Percentiles rank a stretch among this genome's conserved stretches.
These are phyloP conservation scores for Hypoxylon sp. DNA, from an alignment of 2,329 filamentous ascomycete genomes.

Conservation along the genomic window DNA sequence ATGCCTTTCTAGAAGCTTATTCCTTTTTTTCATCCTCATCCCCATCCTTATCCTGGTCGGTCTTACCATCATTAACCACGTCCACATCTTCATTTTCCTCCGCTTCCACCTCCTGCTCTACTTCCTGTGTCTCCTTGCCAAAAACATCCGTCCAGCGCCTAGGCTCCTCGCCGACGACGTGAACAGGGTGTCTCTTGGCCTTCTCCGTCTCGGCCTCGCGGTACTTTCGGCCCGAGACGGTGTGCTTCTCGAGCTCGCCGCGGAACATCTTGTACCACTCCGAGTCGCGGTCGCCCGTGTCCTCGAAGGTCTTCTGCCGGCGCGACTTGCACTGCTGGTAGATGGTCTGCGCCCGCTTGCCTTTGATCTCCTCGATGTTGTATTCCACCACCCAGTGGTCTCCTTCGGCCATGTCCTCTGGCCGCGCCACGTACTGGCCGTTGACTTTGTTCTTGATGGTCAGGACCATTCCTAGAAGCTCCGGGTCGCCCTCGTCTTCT, in stretches of 20 bases:
- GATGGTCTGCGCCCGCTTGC: conserved; percentile 55
- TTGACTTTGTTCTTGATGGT: conserved; percentile 78
- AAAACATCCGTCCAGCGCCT: conserved; percentile 50
- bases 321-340: conserved; percentile 66
- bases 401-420: conserved; percentile 53
- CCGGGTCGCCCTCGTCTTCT: conserved; percentile 32
- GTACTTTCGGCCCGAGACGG: conserved; percentile 64
- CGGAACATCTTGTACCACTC: conserved; percentile 59
- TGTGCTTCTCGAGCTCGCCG: conserved; percentile 53
- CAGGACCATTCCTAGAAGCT: conserved; percentile 74
- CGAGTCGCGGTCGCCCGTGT: conserved; percentile 52
- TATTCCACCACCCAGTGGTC: conserved; percentile 81
- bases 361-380: conserved; percentile 69
- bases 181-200: conserved; percentile 57
- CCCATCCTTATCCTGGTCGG: not conserved
- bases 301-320: conserved; percentile 58
- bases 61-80: too few species aligned
- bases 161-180: conserved; percentile 56
- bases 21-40: conserved; percentile 6
- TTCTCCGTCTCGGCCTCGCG: conserved; percentile 63
- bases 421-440: conserved; percentile 68
- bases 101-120: not conserved
- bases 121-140: conserved; percentile 20
- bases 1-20: conserved; percentile 1
- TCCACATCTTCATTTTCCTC: not conserved